Evolutionary conservation across 495 filamentous ascomycete genomes (phyloP).

Genomic region (Lepraria neglecta): DNA sequence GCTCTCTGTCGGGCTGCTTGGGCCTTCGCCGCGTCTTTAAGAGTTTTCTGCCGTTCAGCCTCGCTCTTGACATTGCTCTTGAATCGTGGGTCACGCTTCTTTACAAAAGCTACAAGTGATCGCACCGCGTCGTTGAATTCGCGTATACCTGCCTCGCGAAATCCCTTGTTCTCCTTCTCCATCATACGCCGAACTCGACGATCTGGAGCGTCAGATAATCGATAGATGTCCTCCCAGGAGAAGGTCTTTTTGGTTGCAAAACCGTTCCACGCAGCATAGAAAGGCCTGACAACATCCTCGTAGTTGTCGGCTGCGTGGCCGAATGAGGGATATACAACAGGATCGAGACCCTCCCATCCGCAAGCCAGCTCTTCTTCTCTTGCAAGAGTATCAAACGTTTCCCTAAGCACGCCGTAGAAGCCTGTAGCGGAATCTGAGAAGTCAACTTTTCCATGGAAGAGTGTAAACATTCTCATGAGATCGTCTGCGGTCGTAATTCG

Average conservation of each 20-base stretch:
- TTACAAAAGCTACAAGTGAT: conserved; percentile 81
- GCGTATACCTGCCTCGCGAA: conserved; percentile 73
- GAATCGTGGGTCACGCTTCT: conserved; percentile 85
- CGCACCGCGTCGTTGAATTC: conserved; percentile 93
- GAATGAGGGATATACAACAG: conserved; percentile 69
- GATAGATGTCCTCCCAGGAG: conserved; percentile 80
- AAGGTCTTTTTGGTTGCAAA: conserved; percentile 85
- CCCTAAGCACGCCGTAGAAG: conserved; percentile 73
- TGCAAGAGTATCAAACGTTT: conserved; percentile 74
- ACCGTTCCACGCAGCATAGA: conserved; percentile 73
- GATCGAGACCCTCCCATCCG: conserved; percentile 55
- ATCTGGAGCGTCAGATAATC: conserved; percentile 79
- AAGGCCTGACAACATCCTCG: conserved; percentile 64
- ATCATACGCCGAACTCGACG: conserved; percentile 74
- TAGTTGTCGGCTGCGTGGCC: conserved; percentile 61
- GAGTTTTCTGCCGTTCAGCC: conserved; percentile 67
- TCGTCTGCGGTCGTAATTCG: conserved; percentile 71
- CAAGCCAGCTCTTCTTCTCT: conserved; percentile 70
- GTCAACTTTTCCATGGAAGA: conserved; percentile 67
- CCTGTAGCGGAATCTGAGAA: conserved; percentile 68
- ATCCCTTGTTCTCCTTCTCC: conserved; percentile 89
- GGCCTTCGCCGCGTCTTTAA: conserved; percentile 71
- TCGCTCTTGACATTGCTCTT: conserved; percentile 62
- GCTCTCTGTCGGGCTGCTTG: conserved; percentile 81
- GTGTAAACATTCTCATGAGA: conserved; percentile 63